Evolutionary conservation across 768 basidiomycete genomes (phyloP), one percentile per base, ranked within the genome.

Genomic region (Lactarius hatsudake): DNA sequence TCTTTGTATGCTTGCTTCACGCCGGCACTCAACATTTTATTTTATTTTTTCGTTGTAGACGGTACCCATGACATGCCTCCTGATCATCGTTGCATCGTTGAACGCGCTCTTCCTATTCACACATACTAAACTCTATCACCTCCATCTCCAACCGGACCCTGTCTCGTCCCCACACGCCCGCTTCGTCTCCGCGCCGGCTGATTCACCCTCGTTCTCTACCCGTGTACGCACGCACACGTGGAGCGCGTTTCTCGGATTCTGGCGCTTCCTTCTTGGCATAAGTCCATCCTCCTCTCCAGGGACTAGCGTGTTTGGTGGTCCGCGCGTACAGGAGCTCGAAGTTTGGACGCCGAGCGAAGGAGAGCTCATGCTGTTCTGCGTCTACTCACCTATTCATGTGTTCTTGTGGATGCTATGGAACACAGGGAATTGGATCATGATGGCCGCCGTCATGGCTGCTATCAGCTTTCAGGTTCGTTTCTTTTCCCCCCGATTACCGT

Each of bases 331-430:
- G 73, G 87, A 91, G 73, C 77, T 94, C 60, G 86, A 90, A 61
- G 82, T 90, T 57, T 94, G 93, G 93, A 79, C 82, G 15, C 92
- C 93, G 3, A 87, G 85, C 23, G 86, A 87, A 69, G 77, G 90
- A 48, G 90, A 93, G 73, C 80, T 85, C 68, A 81, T 81, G 69
- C 78, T 94, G 36, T 88, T 94, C 68, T 81, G 83, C 51, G 76
- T 92, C 30, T 94, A 93, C 76, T 94, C 92, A 1, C 93, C 93
- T 48, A 86, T 83, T 17, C 91, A 94, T 71, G 81, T 83, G 1
- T 73, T 91, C 54, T 73, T 92, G 70, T 94, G 92, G 92, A 82
- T 87, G 75, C 84, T 85, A 53, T 86, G 87, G 32, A 81, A 81
- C 8, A 81, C 86, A 28, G 82, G 87, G 23, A 94, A 91, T 76